Evolutionary conservation across 1,284 basidiomycete genomes (phyloP).

Genomic region (Omphalotus olearius): DNA sequence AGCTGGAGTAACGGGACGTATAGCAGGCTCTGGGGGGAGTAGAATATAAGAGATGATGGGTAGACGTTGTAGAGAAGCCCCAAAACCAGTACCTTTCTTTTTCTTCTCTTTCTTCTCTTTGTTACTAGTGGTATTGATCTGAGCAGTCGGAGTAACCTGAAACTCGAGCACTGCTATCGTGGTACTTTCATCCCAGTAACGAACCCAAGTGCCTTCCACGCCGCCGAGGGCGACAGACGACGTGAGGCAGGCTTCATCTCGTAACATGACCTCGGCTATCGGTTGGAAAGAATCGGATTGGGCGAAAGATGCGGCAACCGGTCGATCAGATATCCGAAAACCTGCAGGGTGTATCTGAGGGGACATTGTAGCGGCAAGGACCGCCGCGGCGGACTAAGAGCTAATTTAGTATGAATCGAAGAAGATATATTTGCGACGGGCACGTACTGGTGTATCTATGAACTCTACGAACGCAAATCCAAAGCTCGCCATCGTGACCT

Average conservation of each 20-base stretch:
- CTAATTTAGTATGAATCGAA: conserved; percentile 4
- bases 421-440: neutral
- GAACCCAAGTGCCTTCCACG: conserved; percentile 64
- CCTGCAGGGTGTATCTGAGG: conserved; percentile 81
- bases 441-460: conserved; percentile 69
- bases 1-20: conserved; percentile 26
- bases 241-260: conserved; percentile 69
- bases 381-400: conserved; percentile 62
- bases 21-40: conserved; percentile 19
- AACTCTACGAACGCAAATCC: conserved; percentile 93
- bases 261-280: conserved; percentile 62
- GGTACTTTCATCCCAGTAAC: conserved; percentile 81
- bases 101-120: conserved; percentile 56
- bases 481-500: conserved; percentile 78
- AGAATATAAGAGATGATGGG: neutral
- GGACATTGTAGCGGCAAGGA: conserved; percentile 79
- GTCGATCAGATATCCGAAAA: conserved; percentile 81
- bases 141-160: conserved; percentile 64
- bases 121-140: conserved; percentile 28
- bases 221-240: conserved; percentile 67
- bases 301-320: conserved; percentile 86
- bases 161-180: conserved; percentile 72
- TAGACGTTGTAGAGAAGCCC: conserved; percentile 3
- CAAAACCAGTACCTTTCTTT: conserved; percentile 60
- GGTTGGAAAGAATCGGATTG: conserved; percentile 84